These are phyloP conservation scores for Beauveria pseudobassiana DNA, from an alignment of 2,329 filamentous ascomycete genomes.

Conservation along the genomic window DNA sequence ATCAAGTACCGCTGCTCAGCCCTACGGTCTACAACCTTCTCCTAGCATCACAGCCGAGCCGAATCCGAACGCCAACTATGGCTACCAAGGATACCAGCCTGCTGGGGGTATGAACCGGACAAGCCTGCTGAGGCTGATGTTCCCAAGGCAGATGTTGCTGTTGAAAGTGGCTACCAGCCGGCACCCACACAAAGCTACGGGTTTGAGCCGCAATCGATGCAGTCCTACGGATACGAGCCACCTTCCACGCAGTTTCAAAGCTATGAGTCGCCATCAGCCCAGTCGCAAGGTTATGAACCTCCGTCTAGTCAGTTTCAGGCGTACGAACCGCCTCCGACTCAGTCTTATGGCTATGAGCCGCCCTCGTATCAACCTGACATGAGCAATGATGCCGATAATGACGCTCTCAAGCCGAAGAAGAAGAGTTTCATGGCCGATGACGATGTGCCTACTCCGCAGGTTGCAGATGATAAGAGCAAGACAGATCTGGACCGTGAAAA, in stretches of 20 bases:
- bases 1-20: conserved; percentile 19
- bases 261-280: neutral
- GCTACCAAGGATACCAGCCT: conserved; percentile 34
- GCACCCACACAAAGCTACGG: neutral
- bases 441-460: conserved; percentile 47
- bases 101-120: conserved; percentile 41
- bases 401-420: conserved; percentile 57
- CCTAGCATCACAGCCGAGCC: conserved; percentile 20
- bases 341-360: conserved; percentile 51
- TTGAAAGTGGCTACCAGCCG: conserved; percentile 10
- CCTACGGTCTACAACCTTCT: conserved; percentile 21
- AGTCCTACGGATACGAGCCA: conserved; percentile 4
- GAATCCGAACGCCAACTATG: conserved; percentile 21
- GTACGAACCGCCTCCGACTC: conserved; percentile 57
- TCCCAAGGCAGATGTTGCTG: conserved; percentile 13
- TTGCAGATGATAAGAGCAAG: conserved; percentile 50
- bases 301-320: conserved; percentile 21
- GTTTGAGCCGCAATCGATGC: conserved; percentile 1
- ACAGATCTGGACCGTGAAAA: conserved; percentile 69
- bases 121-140: conserved; percentile 16
- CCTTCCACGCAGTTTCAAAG: neutral
- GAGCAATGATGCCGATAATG: conserved; percentile 34
- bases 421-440: conserved; percentile 79
- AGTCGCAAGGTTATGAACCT: neutral
- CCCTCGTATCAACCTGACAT: conserved; percentile 48